These are phyloP conservation scores for Phytophthora kernoviae DNA, from an alignment of 352 stramenopile species.

Conservation along the genomic window DNA sequence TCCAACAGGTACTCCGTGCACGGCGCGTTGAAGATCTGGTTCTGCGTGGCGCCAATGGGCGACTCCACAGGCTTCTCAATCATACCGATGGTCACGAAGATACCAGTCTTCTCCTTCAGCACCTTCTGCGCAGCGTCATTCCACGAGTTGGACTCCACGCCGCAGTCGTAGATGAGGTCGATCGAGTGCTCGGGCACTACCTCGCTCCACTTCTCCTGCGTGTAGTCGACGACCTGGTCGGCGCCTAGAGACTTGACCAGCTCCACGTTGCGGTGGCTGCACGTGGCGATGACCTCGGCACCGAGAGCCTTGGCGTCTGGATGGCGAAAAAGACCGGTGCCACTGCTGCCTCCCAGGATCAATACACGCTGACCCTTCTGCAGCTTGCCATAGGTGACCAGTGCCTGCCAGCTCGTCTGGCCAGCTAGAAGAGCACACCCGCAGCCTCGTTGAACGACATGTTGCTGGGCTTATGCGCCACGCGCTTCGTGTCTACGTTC, in stretches of 20 bases:
- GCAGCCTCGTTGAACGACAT: conserved; percentile 41
- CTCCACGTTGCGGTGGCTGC: conserved; percentile 45
- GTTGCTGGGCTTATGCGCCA: conserved; percentile 38
- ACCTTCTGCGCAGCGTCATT: conserved; percentile 28
- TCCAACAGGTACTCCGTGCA: conserved; percentile 22
- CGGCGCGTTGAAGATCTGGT: conserved; percentile 12
- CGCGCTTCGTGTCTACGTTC: conserved; percentile 15
- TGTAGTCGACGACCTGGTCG: conserved; percentile 61
- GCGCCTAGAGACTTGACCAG: conserved; percentile 51
- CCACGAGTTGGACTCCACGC: conserved; percentile 31
- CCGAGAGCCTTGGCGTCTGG: conserved; percentile 53
- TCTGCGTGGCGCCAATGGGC: conserved; percentile 45
- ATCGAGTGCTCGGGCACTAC: conserved; percentile 35
- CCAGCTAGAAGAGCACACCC: conserved; percentile 15
- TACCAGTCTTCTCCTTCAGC: conserved; percentile 15
- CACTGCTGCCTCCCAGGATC: conserved; percentile 61
- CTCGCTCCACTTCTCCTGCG: conserved; percentile 45
- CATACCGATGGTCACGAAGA: conserved; percentile 36
- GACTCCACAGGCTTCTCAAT: conserved; percentile 51
- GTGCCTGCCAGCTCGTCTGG: conserved; percentile 37
- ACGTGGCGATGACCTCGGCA: conserved; percentile 35
- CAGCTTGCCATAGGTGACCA: conserved; percentile 30
- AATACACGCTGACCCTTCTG: conserved; percentile 42
- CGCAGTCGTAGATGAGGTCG: conserved; percentile 42
- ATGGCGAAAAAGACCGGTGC: conserved; percentile 60